Base-by-base conservation (phyloP, 352 stramenopile species). In the Globisporangium radiosum region DNA sequence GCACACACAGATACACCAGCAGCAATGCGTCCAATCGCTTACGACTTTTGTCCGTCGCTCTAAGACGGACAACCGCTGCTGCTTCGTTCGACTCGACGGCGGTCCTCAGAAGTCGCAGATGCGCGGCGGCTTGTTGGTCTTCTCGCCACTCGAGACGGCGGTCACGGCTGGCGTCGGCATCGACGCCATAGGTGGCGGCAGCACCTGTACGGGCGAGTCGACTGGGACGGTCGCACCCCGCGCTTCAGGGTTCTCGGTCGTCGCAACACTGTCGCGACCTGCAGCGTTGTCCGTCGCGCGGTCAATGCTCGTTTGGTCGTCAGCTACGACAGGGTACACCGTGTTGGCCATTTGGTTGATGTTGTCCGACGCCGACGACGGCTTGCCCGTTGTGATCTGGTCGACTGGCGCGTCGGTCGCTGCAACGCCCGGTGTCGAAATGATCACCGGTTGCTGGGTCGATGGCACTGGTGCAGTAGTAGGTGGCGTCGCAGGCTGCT, bases 321-420 rank as follows among this genome's bases (percentile, higher is more conserved):
- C 51, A n/a, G 10, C 38, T 3, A 5, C 45, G 2, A 25, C 39
- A 9, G 56, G 57, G 13, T 52, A 43, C 19, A 4, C 17, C 1
- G 17, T 54, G 49, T 53, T n/a, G 15, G 49, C 42, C 38, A 59
- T 38, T 43, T 66, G 56, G 55, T 66, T 62, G 17, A 56, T 65
- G 53, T 59, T 51, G 59, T 64, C 50, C 43, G 42, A 63, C 5
- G 19, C 25, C 39, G 52, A 48, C 5, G 36, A 33, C 17, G 52
- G 14, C 10, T 47, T 52, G 5, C n/a, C 15, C 7, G 15, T 36
- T 42, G 42, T 42, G 33, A n/a, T 43, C 47, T 50, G 57, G 17
- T 54, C 43, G 7, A 44, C 25, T n/a, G 52, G 52, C 14, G 52
- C 37, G 7, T 17, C 42, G 2, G 52, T 56, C 8, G 50, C 15